Evolutionary conservation across 2,329 filamentous ascomycete species (phyloP).

Genomic region (Ascosphaera apis): DNA sequence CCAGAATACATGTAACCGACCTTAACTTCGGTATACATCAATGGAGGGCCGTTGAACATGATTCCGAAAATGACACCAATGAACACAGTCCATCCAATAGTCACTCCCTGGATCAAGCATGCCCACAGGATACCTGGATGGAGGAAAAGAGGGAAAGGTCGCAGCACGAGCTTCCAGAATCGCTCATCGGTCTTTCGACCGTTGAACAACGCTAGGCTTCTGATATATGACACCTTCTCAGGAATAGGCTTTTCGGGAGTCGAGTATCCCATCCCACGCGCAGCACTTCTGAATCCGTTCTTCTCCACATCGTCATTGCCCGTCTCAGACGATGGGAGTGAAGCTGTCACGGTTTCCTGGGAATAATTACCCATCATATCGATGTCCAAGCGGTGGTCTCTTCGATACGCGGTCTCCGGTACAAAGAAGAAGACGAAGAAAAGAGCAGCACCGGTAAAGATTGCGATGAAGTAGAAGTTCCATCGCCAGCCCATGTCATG

Average conservation of each 20-base stretch:
- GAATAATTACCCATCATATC: conserved; percentile 37
- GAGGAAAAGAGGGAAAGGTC: conserved; percentile 60
- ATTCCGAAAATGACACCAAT: conserved; percentile 65
- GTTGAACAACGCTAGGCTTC: conserved; percentile 48
- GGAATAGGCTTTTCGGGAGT: conserved; percentile 9
- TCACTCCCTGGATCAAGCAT: conserved; percentile 59
- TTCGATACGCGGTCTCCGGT: conserved; percentile 60
- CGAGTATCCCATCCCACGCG: conserved; percentile 1
- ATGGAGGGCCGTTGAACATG: conserved; percentile 57
- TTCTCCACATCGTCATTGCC: conserved; percentile 12
- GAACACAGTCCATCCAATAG: conserved; percentile 92
- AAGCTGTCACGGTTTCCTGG: too few species aligned
- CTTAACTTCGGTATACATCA: conserved; percentile 59
- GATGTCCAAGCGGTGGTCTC: conserved; percentile 44
- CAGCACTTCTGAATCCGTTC: conserved; percentile 2
- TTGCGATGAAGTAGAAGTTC: conserved; percentile 73
- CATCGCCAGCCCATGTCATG: conserved; percentile 55
- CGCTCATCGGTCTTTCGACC: conserved; percentile 59
- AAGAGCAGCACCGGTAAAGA: conserved; percentile 50
- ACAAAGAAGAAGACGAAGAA: conserved; percentile 54
- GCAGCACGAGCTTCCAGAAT: conserved; percentile 40
- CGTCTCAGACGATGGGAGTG: too few species aligned
- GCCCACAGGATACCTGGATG: conserved; percentile 74
- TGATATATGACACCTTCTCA: conserved; percentile 31
- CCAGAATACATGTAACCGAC: conserved; percentile 76